A percentile compares a stretch with the other conserved stretches of the same genome.
Evolutionary conservation across 148 eudicot species (phyloP).

Genomic region (Persicaria tinctoria): DNA sequence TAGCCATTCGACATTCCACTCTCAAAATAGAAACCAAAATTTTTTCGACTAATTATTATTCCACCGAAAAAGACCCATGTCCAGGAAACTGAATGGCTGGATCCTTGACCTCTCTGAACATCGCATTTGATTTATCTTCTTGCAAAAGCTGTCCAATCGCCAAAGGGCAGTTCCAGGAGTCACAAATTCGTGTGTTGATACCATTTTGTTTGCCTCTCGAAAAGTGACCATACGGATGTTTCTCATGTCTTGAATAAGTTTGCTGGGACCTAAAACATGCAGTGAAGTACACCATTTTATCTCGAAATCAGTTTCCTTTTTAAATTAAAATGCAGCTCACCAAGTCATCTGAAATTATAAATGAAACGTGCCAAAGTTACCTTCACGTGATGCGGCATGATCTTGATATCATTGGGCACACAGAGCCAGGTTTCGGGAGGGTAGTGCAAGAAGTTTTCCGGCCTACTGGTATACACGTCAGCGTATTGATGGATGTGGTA

Average conservation of each 20-base stretch:
- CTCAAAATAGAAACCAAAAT: neutral
- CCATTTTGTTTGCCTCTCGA: too few species aligned
- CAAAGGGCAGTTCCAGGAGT: neutral
- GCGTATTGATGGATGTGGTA: constrained; percentile 94
- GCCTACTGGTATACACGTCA: constrained; percentile 93
- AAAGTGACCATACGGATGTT: neutral
- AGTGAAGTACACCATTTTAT: neutral
- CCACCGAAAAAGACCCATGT: neutral
- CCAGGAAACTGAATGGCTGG: neutral
- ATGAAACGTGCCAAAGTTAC: constrained; percentile 22
- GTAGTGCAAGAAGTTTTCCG: constrained; percentile 83
- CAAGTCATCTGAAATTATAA: neutral
- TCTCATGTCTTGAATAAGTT: constrained; percentile 1
- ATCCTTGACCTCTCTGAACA: neutral
- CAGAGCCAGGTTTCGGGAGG: constrained; percentile 91
- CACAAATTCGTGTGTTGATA: neutral
- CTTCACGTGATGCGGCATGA: constrained; percentile 99
- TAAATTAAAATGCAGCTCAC: neutral
- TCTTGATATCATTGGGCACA: constrained; percentile 82
- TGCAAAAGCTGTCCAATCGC: neutral
- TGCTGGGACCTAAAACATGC: constrained; percentile 8
- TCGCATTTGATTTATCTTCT: neutral
- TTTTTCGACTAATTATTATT: neutral
- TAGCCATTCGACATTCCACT: neutral
- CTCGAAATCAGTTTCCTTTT: neutral